These are phyloP conservation scores for Rhodotorula paludigena DNA, from an alignment of 768 basidiomycete genomes.

Conservation along the genomic window DNA sequence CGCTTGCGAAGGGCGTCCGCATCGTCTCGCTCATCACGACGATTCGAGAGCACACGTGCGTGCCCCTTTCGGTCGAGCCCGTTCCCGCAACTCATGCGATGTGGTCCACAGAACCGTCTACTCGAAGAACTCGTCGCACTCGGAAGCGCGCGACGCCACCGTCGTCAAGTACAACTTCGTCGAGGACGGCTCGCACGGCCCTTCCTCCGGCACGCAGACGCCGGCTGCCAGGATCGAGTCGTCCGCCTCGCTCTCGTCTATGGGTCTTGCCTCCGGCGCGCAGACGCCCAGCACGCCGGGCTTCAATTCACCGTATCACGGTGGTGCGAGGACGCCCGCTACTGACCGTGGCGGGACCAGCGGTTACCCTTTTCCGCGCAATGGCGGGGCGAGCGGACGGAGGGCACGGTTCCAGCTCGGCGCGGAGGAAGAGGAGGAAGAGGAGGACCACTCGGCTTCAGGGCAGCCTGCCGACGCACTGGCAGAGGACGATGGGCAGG, in stretches of 20 bases:
- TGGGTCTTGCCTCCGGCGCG: slow-evolving; percentile 21
- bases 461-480: slow-evolving; percentile 2
- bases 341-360: neutral
- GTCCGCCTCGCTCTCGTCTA: slow-evolving; percentile 25
- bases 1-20: slow-evolving; percentile 74
- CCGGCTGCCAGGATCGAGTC: slow-evolving; percentile 25
- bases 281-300: slow-evolving; percentile 30
- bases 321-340: slow-evolving; percentile 11
- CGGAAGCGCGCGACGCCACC: slow-evolving; percentile 47
- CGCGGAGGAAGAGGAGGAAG: slow-evolving; percentile 16
- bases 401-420: slow-evolving; percentile 26
- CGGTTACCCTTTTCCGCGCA: slow-evolving; percentile 10
- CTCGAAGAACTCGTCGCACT: slow-evolving; percentile 47
- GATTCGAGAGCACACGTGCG: slow-evolving; percentile 60
- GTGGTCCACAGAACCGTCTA: slow-evolving; percentile 45
- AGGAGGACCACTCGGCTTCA: slow-evolving; percentile 13
- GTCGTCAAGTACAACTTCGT: slow-evolving; percentile 49
- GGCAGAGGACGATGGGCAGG: slow-evolving; percentile 43
- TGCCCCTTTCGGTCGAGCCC: neutral
- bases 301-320: slow-evolving; percentile 22
- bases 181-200: neutral
- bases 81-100: no score
- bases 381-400: neutral
- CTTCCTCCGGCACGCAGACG: neutral
- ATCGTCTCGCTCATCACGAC: slow-evolving; percentile 64